A percentile compares a stretch with the other conserved stretches of the same genome.
These are phyloP conservation scores for Manihot esculenta DNA, from an alignment of 441 rosid species.

Conservation along the genomic window DNA sequence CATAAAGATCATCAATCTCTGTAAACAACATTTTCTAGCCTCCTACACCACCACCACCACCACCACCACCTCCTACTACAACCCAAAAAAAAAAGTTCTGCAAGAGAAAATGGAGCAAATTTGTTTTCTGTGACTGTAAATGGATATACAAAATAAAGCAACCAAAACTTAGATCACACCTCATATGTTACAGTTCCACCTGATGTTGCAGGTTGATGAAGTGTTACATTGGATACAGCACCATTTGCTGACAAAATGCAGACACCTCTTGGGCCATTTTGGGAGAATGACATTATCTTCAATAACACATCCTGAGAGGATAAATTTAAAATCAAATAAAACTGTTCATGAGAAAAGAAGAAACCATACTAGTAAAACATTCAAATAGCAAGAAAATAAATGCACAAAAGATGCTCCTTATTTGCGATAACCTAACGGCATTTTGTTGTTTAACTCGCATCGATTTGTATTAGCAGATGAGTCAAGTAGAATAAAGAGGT, in stretches of 20 bases:
- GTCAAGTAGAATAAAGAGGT: no score
- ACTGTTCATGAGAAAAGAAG: neutral
- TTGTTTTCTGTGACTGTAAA: neutral
- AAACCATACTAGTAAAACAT: neutral
- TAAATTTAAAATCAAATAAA: neutral
- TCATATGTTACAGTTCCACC: conserved; percentile 59
- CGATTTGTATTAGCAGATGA: neutral
- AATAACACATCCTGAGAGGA: conserved; percentile 35
- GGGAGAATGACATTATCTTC: conserved; percentile 35
- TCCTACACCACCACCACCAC: no score
- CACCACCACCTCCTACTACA: no score
- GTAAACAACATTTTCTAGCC: neutral
- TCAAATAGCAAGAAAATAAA: neutral
- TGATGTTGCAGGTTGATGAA: conserved; percentile 55
- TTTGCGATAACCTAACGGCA: neutral
- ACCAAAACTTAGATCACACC: conserved; percentile 30
- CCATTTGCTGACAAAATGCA: conserved; percentile 61
- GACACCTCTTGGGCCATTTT: conserved; percentile 41
- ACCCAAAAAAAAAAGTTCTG: no score
- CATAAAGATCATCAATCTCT: neutral
- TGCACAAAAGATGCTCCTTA: neutral
- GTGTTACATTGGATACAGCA: conserved; percentile 54
- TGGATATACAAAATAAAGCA: neutral
- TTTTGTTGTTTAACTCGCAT: neutral
- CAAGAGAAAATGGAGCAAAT: neutral